Conservation (phyloP, 2,329 filamentous ascomycete species). For the Penicillium corylophilum region DNA sequence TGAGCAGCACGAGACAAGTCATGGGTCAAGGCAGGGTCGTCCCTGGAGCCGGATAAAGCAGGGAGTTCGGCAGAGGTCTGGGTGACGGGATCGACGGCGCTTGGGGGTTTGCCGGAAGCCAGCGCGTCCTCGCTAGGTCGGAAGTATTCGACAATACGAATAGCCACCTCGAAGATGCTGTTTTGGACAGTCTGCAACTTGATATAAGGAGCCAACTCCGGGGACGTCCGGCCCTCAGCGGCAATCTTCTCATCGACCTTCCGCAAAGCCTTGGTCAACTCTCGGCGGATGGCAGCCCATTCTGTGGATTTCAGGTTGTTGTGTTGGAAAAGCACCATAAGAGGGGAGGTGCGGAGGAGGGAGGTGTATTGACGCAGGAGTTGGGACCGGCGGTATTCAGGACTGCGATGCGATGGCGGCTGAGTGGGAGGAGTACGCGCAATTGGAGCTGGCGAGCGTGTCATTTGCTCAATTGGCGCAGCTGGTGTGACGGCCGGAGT, state of each 20-base stretch:
- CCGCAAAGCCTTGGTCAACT: constrained; percentile 60
- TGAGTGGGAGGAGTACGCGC: constrained; percentile 63
- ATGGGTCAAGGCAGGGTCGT: constrained; percentile 52
- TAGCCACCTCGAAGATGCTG: constrained; percentile 80
- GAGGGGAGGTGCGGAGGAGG: constrained; percentile 76
- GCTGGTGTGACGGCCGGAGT: constrained; percentile 53
- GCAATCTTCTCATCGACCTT: constrained; percentile 69
- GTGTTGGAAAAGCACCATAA: constrained; percentile 84
- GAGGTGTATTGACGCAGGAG: constrained; percentile 84
- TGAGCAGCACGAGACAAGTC: constrained; percentile 59
- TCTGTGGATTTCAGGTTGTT: constrained; percentile 73
- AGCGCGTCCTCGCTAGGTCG: constrained; percentile 46
- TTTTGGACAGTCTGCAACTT: constrained; percentile 84
- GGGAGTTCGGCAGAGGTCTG: constrained; percentile 34
- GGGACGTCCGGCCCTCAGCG: constrained; percentile 48
- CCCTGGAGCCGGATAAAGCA: constrained; percentile 29
- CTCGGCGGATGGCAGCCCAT: constrained; percentile 70
- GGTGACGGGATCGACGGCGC: constrained; percentile 28
- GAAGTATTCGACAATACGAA: constrained; percentile 85
- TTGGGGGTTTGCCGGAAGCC: constrained; percentile 21
- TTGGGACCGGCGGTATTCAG: constrained; percentile 87
- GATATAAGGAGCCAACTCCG: constrained; percentile 58
- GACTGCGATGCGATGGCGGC: constrained; percentile 81
- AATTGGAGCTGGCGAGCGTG: constrained; percentile 45
- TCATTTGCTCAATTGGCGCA: constrained; percentile 52